phyloP scores from a whole-genome alignment of 306 rosid species.

The Medicago truncatula region MtrunA17r5.0-ANR NC_053045.1:10563001-10563500 shows the following conservation, averaged over 20 bases:
- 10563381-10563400: constrained; percentile 3
- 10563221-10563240: background rate
- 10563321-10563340: constrained; percentile 89
- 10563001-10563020: constrained; percentile 6
- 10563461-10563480: constrained; percentile 94
- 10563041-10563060: constrained; percentile 33
- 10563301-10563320: constrained; percentile 95
- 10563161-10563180: constrained; percentile 30
- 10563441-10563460: background rate
- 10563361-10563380: constrained; percentile 90
- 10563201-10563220: constrained; percentile 10
- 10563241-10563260: constrained; percentile 1
- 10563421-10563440: background rate
- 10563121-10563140: constrained; percentile 54
- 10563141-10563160: constrained; percentile 30
- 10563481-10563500: constrained; percentile 95
- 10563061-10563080: constrained; percentile 38
- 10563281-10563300: constrained; percentile 34
- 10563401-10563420: background rate
- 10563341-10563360: constrained; percentile 95
- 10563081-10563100: constrained; percentile 41
- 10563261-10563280: background rate
- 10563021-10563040: constrained; percentile 32
- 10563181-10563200: constrained; percentile 51
- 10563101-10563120: constrained; percentile 43